Percentiles rank a stretch among this genome's conserved stretches.
These are phyloP conservation scores for Juglanconis juglandina DNA, from an alignment of 2,329 filamentous ascomycete genomes.

Conservation along the genomic window DNA sequence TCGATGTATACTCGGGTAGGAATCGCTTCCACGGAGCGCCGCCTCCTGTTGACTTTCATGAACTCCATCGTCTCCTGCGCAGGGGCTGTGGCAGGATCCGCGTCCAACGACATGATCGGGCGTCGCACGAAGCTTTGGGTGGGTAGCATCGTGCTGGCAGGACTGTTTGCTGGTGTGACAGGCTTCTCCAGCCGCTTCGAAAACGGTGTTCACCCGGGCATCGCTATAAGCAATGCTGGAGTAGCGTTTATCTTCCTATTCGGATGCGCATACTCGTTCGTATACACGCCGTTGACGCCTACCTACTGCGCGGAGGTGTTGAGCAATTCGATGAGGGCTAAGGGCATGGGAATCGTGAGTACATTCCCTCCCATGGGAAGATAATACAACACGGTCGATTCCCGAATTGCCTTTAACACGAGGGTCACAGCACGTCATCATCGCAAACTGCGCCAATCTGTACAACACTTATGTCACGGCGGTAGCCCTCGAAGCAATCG, in stretches of 20 bases:
- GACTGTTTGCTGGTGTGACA: constrained; percentile 17
- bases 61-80: constrained; percentile 17
- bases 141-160: constrained; percentile 17
- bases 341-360: constrained; percentile 29
- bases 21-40: constrained; percentile 17
- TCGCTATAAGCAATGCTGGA: constrained; percentile 13
- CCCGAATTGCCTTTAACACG: not conserved
- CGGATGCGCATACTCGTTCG: constrained; percentile 17
- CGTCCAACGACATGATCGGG: constrained; percentile 29
- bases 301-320: constrained; percentile 20
- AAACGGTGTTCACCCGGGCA: constrained; percentile 2
- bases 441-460: constrained; percentile 30
- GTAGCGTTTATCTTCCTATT: constrained; percentile 20
- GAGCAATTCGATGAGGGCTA: constrained; percentile 13
- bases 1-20: constrained; percentile 19
- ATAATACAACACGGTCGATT: no score
- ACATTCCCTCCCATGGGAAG: no score
- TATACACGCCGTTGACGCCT: constrained; percentile 19
- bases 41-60: constrained; percentile 11
- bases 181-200: constrained; percentile 24
- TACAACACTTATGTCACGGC: constrained; percentile 32
- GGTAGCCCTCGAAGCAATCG: constrained; percentile 28
- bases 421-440: constrained; percentile 20
- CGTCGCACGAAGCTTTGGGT: constrained; percentile 21
- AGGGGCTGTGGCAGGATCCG: constrained; percentile 27